A percentile compares a stretch with the other conserved stretches of the same genome.
phyloP scores from a whole-genome alignment of 257 asterid species.

The Paraleonurus japonicus region DNA sequence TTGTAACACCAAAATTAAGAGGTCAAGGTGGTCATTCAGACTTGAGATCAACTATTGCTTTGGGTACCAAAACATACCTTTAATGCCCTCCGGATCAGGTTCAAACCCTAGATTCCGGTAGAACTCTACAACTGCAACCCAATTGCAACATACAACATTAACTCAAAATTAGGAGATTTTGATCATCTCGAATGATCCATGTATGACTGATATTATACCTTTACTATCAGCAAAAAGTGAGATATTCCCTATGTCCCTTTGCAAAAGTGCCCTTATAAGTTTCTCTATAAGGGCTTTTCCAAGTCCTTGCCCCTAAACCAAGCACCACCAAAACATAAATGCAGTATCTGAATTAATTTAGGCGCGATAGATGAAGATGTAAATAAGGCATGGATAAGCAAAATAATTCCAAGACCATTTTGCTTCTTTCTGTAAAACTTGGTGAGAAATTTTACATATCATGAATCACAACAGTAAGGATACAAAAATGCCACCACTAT shows the following conservation, averaged over 20 bases:
- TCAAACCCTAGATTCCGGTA: slow-evolving; percentile 79
- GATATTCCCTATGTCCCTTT: slow-evolving; percentile 89
- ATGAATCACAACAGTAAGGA: background rate
- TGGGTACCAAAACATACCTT: slow-evolving; percentile 99
- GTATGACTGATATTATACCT: slow-evolving; percentile 45
- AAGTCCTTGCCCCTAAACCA: slow-evolving; percentile 88
- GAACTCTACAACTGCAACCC: slow-evolving; percentile 86
- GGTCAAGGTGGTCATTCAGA: background rate
- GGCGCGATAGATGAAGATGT: slow-evolving; percentile 4
- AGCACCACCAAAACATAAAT: slow-evolving; percentile 13
- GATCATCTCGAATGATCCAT: background rate
- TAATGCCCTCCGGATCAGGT: slow-evolving; percentile 95
- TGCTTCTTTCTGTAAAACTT: background rate
- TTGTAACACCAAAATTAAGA: background rate
- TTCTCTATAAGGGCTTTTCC: slow-evolving; percentile 91
- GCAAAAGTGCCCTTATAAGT: slow-evolving; percentile 75
- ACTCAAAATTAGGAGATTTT: background rate
- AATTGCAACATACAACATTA: slow-evolving; percentile 15
- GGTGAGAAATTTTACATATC: background rate
- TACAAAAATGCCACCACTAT: background rate
- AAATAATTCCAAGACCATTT: background rate
- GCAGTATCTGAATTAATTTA: slow-evolving; percentile 4
- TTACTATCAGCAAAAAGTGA: slow-evolving; percentile 89
- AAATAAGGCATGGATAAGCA: background rate
- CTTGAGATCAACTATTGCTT: slow-evolving; percentile 42